These are phyloP conservation scores for Stellera chamaejasme DNA, from an alignment of 345 rosid species.

Conservation along the genomic window DNA sequence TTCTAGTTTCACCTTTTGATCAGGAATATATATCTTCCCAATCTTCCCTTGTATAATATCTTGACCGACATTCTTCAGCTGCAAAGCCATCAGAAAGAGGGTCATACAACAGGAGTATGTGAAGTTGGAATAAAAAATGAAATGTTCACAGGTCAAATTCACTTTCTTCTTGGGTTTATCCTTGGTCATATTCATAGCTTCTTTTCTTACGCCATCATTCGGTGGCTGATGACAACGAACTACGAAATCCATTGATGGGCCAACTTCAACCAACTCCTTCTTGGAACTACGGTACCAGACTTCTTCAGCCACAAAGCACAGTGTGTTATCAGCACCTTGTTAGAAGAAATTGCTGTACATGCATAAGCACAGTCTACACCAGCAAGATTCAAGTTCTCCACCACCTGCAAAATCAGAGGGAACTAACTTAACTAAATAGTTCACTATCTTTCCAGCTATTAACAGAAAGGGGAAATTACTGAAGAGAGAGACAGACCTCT, in stretches of 20 bases:
- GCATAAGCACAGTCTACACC: slow-evolving; percentile 80
- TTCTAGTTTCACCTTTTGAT: slow-evolving; percentile 61
- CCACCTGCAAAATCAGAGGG: slow-evolving; percentile 42
- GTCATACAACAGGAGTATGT: slow-evolving; percentile 4
- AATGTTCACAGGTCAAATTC: not conserved
- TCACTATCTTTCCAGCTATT: not conserved
- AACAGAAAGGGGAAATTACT: not conserved
- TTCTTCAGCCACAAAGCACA: slow-evolving; percentile 79
- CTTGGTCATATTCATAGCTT: slow-evolving; percentile 67
- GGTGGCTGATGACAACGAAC: slow-evolving; percentile 89
- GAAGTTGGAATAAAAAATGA: not conserved
- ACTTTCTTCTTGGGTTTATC: slow-evolving; percentile 93
- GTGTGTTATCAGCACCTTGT: slow-evolving; percentile 58
- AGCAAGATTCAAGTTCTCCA: slow-evolving; percentile 74
- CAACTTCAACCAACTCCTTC: slow-evolving; percentile 86
- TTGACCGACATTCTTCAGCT: slow-evolving; percentile 69
- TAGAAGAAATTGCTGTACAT: slow-evolving; percentile 74
- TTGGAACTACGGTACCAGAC: slow-evolving; percentile 84
- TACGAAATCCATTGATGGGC: slow-evolving; percentile 95
- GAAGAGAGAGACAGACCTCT: slow-evolving; percentile 49
- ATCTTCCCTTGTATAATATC: slow-evolving; percentile 54
- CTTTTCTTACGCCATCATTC: slow-evolving; percentile 66
- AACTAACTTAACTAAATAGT: not conserved
- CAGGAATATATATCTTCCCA: slow-evolving; percentile 83
- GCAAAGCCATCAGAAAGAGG: slow-evolving; percentile 13